Percentiles rank a stretch among this genome's conserved stretches.
Conservation (phyloP, 768 basidiomycete genomes). For the Mrakia frigida region DNA sequence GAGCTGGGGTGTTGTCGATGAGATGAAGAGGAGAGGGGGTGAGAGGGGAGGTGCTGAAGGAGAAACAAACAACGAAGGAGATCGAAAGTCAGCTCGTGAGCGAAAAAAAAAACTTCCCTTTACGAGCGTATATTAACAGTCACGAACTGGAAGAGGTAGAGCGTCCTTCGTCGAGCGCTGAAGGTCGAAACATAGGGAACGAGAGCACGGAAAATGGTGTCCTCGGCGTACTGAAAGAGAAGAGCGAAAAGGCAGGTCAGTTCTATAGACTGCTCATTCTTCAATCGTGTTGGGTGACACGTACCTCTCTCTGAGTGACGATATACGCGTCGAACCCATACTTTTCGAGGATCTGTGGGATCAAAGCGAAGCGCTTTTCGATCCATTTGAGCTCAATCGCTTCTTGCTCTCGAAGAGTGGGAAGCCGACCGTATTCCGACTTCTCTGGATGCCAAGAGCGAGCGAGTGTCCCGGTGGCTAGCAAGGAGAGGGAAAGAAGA, state of each 20-base stretch:
- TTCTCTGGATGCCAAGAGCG: constrained; percentile 14
- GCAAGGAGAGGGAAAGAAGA: neutral
- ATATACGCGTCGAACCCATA: constrained; percentile 26
- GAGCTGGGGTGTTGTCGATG: constrained; percentile 52
- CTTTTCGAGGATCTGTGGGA: constrained; percentile 19
- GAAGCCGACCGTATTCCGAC: constrained; percentile 3
- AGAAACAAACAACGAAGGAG: neutral
- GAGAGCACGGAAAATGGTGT: constrained; percentile 54
- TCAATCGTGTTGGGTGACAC: neutral
- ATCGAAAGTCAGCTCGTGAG: constrained; percentile 30
- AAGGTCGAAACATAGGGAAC: constrained; percentile 51
- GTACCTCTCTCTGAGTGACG: constrained; percentile 47
- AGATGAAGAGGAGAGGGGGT: constrained; percentile 36
- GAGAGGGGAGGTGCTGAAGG: constrained; percentile 46
- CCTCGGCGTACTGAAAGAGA: constrained; percentile 49
- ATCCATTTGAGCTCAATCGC: constrained; percentile 17
- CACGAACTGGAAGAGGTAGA: constrained; percentile 50
- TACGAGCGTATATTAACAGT: too few relatives aligned
- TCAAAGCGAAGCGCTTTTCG: neutral
- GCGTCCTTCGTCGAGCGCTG: constrained; percentile 51
- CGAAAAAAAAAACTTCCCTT: too few relatives aligned
- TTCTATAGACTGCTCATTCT: too few relatives aligned
- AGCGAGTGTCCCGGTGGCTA: neutral
- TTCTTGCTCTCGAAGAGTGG: constrained; percentile 17
- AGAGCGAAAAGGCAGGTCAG: neutral